phyloP scores from a whole-genome alignment of 2,329 filamentous ascomycete species.

The Didymella pomorum region DNA sequence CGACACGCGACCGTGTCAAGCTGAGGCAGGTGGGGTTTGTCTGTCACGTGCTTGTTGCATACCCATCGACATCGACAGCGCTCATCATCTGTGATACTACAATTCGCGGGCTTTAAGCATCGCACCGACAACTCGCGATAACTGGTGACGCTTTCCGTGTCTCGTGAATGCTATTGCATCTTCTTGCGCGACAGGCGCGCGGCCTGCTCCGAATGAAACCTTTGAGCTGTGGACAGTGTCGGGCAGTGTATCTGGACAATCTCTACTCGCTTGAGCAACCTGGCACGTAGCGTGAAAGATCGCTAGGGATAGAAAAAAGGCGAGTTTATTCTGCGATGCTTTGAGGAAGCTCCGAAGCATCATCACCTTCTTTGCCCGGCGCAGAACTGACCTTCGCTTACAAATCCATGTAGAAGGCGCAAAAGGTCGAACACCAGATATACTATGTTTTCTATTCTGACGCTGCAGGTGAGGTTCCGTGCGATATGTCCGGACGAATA shows the following conservation, averaged over 20 bases:
- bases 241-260: too few relatives aligned
- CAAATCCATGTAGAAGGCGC: background rate
- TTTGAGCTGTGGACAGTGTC: too few relatives aligned
- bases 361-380: background rate
- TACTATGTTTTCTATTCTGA: background rate
- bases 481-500: constrained; percentile 3
- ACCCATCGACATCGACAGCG: background rate
- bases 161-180: background rate
- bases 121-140: background rate
- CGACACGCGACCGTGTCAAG: background rate
- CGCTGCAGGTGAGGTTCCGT: background rate
- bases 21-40: background rate
- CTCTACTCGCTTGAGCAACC: background rate
- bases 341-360: background rate
- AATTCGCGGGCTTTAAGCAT: background rate
- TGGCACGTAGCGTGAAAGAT: background rate
- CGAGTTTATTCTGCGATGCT: background rate
- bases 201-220: background rate
- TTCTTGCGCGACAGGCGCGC: background rate
- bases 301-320: background rate
- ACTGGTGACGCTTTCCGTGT: background rate
- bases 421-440: background rate
- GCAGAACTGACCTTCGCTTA: constrained; percentile 4
- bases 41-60: background rate
- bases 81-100: background rate